Evolutionary conservation across 1,139 yeast genomes (phyloP), one percentile per base, ranked within the genome.

Genomic region (Suhomyces guaymorum): DNA sequence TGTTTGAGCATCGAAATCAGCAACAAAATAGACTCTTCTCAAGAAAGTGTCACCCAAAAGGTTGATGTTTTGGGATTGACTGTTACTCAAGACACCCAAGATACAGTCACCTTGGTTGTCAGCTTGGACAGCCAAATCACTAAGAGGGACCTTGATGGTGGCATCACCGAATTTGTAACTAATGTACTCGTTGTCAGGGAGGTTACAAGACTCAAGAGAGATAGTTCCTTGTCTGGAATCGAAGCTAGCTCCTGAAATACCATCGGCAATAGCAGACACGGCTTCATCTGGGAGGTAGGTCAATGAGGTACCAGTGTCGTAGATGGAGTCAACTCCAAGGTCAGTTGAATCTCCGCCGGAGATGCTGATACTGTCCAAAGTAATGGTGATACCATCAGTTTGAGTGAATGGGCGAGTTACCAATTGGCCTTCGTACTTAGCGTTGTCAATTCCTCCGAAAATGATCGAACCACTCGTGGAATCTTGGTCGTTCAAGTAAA

Each of bases 271-370:
- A 8, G 13, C 15, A 24, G 18, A 7, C 5, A 24, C 26, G 14
- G 5, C 10, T 7, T 14, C 10, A 13, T 15, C 26, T 24, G 28
- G 84, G 2, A 79, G 54, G 43, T 71, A 73, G 5, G 82, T 66
- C 33, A 77, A 57, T 2, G 89, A 77, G 7, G 88, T 74, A 27
- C 90, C 90, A 2, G 87, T 75, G 56, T 83, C 90, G 19, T 6
- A 8, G 19, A 17, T 17, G 8, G 7, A 5, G 19, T 12, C 6
- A 8, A 11, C 18, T 3, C 24, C 29, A 11, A 19, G 14, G 14
- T 26, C 17, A 1, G 34, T 12, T 15, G 25, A 20, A 13, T n/a
- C n/a, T n/a, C 40, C 40, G 7, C 35, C 36, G 7, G 25, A 14
- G 15, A 35, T 28, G 7, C 7, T 15, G n/a, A 46, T 22, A 13